A percentile compares a stretch with the other conserved stretches of the same genome.
Evolutionary conservation across 2,329 filamentous ascomycete species (phyloP).

Genomic region (Fusarium albosuccineum): DNA sequence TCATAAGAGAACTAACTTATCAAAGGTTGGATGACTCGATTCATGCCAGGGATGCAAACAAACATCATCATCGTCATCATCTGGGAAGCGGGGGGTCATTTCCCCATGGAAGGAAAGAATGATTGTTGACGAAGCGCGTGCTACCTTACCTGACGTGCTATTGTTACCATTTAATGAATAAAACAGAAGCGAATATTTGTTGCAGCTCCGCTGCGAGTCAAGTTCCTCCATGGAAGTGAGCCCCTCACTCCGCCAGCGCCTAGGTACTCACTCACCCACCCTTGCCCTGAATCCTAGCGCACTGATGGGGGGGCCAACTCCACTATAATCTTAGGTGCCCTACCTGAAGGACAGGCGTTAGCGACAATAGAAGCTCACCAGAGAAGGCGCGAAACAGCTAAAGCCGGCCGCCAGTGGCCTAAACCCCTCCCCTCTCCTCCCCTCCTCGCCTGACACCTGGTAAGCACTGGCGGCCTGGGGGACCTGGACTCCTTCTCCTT

Average conservation of each 20-base stretch:
- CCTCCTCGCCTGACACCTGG: constrained; percentile 32
- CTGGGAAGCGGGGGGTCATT: constrained; percentile 9
- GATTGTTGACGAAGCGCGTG: background rate
- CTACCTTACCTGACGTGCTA: background rate
- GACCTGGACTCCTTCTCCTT: constrained; percentile 36
- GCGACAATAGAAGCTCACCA: constrained; percentile 25
- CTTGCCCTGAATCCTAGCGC: constrained; percentile 12
- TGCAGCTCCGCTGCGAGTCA: constrained; percentile 1
- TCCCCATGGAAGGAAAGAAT: background rate
- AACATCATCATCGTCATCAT: background rate
- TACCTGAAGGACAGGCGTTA: constrained; percentile 36
- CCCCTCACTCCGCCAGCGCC: constrained; percentile 7
- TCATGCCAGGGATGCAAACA: background rate
- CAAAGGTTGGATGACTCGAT: background rate
- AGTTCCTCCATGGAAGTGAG: background rate
- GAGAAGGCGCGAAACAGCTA: constrained; percentile 18
- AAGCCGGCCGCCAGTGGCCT: background rate
- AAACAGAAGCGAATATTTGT: background rate
- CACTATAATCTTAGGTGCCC: constrained; percentile 32
- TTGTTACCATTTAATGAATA: constrained; percentile 4
- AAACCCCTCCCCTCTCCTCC: background rate
- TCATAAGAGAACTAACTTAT: constrained; percentile 15
- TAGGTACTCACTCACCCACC: background rate
- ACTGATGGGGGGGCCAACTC: constrained; percentile 2
- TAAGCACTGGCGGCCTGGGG: constrained; percentile 33